These are phyloP conservation scores for Climacium dendroides DNA, from an alignment of 225 moss, liverwort and hornwort genomes.

Conservation along the genomic window DNA sequence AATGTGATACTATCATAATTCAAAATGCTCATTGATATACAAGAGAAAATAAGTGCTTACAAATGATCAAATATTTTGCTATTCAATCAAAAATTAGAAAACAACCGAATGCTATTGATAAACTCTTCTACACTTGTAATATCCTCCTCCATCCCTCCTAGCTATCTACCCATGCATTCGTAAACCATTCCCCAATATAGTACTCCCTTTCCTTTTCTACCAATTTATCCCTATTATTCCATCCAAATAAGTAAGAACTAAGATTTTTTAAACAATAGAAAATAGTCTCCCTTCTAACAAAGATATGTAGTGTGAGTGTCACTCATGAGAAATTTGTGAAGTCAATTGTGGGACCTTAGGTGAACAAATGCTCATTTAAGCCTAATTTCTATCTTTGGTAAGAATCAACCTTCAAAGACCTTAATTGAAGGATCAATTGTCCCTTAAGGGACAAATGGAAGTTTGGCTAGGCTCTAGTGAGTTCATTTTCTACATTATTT, in stretches of 20 bases:
- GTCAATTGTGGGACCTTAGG: no score
- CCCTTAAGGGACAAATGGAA: fast-evolving
- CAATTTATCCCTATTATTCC: neutral
- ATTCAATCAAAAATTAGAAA: neutral
- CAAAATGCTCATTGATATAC: no score
- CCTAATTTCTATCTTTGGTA: neutral
- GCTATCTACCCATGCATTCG: no score
- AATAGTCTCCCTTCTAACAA: no score
- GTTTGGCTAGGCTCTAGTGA: fast-evolving
- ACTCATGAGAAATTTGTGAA: no score
- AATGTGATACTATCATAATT: no score
- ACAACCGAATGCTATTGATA: neutral
- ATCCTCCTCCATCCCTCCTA: neutral
- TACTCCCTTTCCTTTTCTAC: neutral
- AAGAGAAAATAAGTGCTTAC: neutral
- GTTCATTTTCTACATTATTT: neutral
- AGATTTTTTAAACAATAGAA: no score
- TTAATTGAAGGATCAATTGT: neutral
- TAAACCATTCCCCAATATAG: fast-evolving
- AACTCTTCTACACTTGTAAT: neutral
- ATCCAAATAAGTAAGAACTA: no score
- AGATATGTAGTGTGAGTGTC: no score
- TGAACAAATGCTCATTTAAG: no score
- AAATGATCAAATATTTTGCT: neutral
- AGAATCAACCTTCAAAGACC: fast-evolving